Evolutionary conservation across 768 basidiomycete species (phyloP).

Genomic region (Glaciozyma martinii): DNA sequence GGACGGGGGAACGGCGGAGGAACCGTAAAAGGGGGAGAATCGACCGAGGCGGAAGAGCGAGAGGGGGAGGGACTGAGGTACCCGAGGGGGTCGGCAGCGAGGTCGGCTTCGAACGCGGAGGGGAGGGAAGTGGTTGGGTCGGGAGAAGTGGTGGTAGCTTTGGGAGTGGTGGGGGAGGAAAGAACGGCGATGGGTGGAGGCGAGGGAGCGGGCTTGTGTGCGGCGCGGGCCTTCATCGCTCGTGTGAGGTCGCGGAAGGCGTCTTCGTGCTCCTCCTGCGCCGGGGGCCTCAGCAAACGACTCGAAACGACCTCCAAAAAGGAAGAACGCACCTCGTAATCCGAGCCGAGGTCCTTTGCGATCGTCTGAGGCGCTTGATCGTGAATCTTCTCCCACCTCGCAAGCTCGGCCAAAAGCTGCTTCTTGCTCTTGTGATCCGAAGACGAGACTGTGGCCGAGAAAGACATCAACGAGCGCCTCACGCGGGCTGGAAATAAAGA

Average conservation of each 20-base stretch:
- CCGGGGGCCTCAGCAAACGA: background rate
- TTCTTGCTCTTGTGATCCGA: constrained; percentile 1
- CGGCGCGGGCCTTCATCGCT: background rate
- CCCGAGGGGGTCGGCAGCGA: background rate
- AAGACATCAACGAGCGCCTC: too few relatives aligned
- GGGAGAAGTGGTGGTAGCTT: background rate
- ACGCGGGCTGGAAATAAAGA: too few relatives aligned
- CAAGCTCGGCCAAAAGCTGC: constrained; percentile 7
- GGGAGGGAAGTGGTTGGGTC: background rate
- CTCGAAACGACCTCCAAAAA: background rate
- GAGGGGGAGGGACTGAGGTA: background rate
- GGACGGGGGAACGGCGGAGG: background rate
- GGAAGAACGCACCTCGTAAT: background rate
- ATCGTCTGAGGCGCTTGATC: background rate
- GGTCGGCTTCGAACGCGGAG: too few relatives aligned
- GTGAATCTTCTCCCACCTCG: constrained; percentile 12
- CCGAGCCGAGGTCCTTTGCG: background rate
- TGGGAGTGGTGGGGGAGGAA: background rate
- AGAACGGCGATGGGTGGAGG: background rate
- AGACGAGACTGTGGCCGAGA: background rate
- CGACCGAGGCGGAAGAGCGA: background rate
- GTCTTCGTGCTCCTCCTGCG: background rate
- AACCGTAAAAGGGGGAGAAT: background rate
- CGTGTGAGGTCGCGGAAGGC: background rate
- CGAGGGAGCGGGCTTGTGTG: background rate